Conservation (phyloP, 768 basidiomycete genomes). For the Lyophyllum decastes region DNA sequence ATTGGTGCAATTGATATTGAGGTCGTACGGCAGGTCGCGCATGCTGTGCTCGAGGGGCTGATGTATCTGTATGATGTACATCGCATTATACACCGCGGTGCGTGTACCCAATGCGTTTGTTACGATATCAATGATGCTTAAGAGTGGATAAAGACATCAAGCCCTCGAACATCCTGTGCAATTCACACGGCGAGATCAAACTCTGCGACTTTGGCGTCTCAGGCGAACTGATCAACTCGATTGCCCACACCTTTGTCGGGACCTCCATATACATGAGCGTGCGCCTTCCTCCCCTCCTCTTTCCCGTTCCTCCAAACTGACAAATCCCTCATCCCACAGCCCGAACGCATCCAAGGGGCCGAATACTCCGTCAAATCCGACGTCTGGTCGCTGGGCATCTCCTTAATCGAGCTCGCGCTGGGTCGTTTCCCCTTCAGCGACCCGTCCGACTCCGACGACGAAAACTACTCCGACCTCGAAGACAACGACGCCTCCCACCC, state of each 20-base stretch:
- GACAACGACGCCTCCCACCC: slow-evolving; percentile 70
- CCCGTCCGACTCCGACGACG: slow-evolving; percentile 34
- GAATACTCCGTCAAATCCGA: slow-evolving; percentile 99
- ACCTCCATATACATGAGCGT: slow-evolving; percentile 99
- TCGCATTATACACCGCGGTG: slow-evolving; percentile 97
- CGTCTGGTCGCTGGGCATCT: slow-evolving; percentile 98
- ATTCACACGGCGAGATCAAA: slow-evolving; percentile 94
- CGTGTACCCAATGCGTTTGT: slow-evolving; percentile 22
- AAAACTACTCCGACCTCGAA: slow-evolving; percentile 71
- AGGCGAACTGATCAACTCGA: slow-evolving; percentile 97
- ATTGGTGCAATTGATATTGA: slow-evolving; percentile 90
- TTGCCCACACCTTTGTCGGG: slow-evolving; percentile 98
- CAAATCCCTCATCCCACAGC: slow-evolving; percentile 48
- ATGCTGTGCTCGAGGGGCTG: slow-evolving; percentile 92
- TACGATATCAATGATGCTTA: too few relatives aligned
- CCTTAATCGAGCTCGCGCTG: slow-evolving; percentile 92
- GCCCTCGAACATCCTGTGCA: slow-evolving; percentile 95
- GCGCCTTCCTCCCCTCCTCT: slow-evolving; percentile 31
- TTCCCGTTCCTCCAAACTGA: neutral
- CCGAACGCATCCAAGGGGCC: slow-evolving; percentile 97
- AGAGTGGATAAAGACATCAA: slow-evolving; percentile 77
- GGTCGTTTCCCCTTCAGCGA: slow-evolving; percentile 98
- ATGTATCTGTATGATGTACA: slow-evolving; percentile 97
- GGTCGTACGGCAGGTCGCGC: slow-evolving; percentile 91
- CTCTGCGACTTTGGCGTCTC: slow-evolving; percentile 99